Percentiles rank a stretch among this genome's conserved stretches.
Conservation (phyloP, 495 filamentous ascomycete species). For the Aspergillus affinis region DNA sequence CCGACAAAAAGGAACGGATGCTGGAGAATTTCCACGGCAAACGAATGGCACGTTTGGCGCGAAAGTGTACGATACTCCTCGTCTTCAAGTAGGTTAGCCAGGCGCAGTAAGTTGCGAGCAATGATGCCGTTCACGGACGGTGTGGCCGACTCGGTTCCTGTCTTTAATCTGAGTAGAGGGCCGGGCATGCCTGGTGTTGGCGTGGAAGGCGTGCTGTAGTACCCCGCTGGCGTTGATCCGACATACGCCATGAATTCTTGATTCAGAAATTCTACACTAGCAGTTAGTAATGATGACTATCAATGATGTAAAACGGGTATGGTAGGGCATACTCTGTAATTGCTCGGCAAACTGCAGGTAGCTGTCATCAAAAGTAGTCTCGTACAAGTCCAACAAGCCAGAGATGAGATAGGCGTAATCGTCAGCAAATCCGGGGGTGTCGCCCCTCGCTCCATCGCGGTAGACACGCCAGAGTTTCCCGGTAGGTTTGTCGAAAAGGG, state of each 20-base stretch:
- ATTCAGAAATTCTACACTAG: constrained; percentile 60
- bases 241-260: constrained; percentile 63
- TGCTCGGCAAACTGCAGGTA: constrained; percentile 83
- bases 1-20: constrained; percentile 87
- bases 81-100: constrained; percentile 70
- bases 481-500: constrained; percentile 67
- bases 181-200: constrained; percentile 67
- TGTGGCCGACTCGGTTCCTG: constrained; percentile 86
- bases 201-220: constrained; percentile 76
- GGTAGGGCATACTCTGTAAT: constrained; percentile 62
- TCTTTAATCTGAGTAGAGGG: constrained; percentile 84
- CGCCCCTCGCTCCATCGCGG: constrained; percentile 64
- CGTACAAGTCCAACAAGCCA: constrained; percentile 84
- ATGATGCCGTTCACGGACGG: constrained; percentile 86
- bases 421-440: constrained; percentile 81
- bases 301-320: constrained; percentile 1
- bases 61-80: constrained; percentile 62
- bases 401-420: constrained; percentile 91
- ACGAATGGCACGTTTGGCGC: constrained; percentile 73
- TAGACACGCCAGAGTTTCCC: constrained; percentile 74
- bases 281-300: constrained; percentile 18
- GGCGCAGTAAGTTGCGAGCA: constrained; percentile 78
- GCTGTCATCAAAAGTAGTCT: constrained; percentile 76
- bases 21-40: constrained; percentile 86
- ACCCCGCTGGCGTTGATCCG: constrained; percentile 57